Conservation (phyloP, 225 moss, liverwort and hornwort species). For the Ulota crispa region DNA sequence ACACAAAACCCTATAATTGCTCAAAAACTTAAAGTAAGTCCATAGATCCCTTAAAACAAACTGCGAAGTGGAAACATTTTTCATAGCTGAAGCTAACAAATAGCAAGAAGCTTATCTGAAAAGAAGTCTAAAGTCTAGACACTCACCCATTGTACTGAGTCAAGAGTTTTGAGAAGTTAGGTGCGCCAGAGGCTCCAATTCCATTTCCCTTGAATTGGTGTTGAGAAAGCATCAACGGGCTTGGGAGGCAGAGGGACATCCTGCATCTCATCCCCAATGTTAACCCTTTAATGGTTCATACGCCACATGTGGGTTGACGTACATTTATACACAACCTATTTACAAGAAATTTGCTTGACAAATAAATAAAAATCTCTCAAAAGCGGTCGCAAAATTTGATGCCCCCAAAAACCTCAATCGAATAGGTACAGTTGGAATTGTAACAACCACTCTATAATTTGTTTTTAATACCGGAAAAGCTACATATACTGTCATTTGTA, state of each 20-base stretch:
- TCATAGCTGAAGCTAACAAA: neutral
- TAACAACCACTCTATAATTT: too few species aligned
- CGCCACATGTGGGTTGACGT: too few species aligned
- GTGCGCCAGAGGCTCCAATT: slow-evolving; percentile 52
- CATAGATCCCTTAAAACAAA: neutral
- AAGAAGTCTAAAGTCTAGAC: neutral
- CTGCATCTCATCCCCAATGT: slow-evolving; percentile 46
- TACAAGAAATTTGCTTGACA: too few species aligned
- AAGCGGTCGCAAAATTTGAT: too few species aligned
- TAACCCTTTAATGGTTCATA: neutral
- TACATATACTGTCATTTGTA: too few species aligned
- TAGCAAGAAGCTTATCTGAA: neutral
- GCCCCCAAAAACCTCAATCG: too few species aligned
- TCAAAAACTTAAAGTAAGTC: neutral
- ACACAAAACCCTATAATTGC: neutral
- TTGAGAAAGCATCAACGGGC: slow-evolving; percentile 37
- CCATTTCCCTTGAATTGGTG: slow-evolving; percentile 40
- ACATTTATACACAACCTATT: too few species aligned
- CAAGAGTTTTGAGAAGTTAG: slow-evolving; percentile 5
- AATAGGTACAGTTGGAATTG: too few species aligned
- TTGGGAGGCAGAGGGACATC: slow-evolving; percentile 43
- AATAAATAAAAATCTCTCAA: too few species aligned
- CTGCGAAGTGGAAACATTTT: too few species aligned
- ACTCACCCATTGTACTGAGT: neutral
- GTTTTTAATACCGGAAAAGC: too few species aligned